These are phyloP conservation scores for Colletotrichum orchidophilum DNA, from an alignment of 2,329 filamentous ascomycete species.

Conservation along the genomic window DNA sequence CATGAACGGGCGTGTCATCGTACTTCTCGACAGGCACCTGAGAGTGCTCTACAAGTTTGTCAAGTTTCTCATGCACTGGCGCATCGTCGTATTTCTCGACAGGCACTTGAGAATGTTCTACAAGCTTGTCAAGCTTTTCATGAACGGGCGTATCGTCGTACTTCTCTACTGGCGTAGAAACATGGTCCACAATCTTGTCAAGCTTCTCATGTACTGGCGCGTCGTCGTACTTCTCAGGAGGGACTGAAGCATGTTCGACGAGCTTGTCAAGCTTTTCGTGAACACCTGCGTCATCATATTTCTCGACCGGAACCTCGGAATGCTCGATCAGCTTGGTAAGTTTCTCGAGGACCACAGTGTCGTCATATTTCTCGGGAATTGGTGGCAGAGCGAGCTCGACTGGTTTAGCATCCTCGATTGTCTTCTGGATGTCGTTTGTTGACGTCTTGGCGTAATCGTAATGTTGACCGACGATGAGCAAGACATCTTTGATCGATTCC, in stretches of 20 bases:
- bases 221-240: slow-evolving; percentile 37
- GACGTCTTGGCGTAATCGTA: slow-evolving; percentile 86
- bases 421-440: slow-evolving; percentile 62
- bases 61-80: slow-evolving; percentile 64
- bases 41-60: slow-evolving; percentile 54
- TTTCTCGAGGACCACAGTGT: slow-evolving; percentile 47
- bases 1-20: slow-evolving; percentile 45
- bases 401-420: slow-evolving; percentile 69
- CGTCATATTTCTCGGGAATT: slow-evolving; percentile 68
- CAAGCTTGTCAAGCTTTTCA: slow-evolving; percentile 22
- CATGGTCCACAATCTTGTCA: slow-evolving; percentile 66
- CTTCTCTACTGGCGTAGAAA: slow-evolving; percentile 41
- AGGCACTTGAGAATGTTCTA: slow-evolving; percentile 19
- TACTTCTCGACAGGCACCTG: slow-evolving; percentile 35
- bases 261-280: slow-evolving; percentile 28
- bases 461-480: slow-evolving; percentile 83
- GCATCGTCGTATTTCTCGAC: slow-evolving; percentile 37
- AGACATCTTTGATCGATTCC: slow-evolving; percentile 85
- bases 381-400: slow-evolving; percentile 37
- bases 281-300: slow-evolving; percentile 8
- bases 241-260: slow-evolving; percentile 12
- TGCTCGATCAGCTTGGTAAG: slow-evolving; percentile 43
- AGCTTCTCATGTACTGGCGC: slow-evolving; percentile 40
- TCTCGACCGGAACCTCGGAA: slow-evolving; percentile 8
- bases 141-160: slow-evolving; percentile 19